Base-by-base conservation (phyloP, 2,329 filamentous ascomycete genomes). In the Aspergillus cejpii region DNA sequence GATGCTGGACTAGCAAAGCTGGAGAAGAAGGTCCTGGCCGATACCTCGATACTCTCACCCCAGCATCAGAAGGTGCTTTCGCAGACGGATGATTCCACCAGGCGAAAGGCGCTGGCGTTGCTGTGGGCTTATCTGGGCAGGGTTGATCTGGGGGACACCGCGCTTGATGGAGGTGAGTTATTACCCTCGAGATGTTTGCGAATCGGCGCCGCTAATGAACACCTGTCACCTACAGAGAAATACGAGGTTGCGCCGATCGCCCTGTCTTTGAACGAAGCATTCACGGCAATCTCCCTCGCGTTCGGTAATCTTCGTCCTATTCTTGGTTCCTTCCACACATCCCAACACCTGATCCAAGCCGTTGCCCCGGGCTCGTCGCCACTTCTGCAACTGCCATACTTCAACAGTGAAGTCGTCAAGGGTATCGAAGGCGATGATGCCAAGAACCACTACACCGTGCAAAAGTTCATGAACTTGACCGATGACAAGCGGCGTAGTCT, bases 101-200 rank as follows among this genome's bases (percentile, higher is more conserved):
- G 87, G 54, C 79, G 92, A 60, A 97, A 97, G 75, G 84, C 88
- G 6, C 75, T 97, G 36, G 87, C 85, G 40, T 76, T 98, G 45
- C 75, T 98, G 12, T 98, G 94, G 92, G 90, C 92, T 33, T 97
- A 98, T 65, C 79, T 97, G 38, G 87, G 87, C 49, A 85, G 92
- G 37, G 75, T 94, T 44, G 87, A 95, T 59, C 78, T 98, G 19
- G 84, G 85, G 34, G 89, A 95, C 59, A 67, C 78, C 42, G 75
- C 77, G 24, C 75, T 96, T 43, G 84, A 94, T 59, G 82, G 83
- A 63, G 82, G 72, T 68, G 55, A 45, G 56, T 53, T 43, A 43
- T 15, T 21, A n/a, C 20, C 41, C 6, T 23, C 17, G 21, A 33
- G 23, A 15, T 15, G n/a, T 28, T 19, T 26, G 28, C n/a, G 12